Conservation (phyloP, 1,139 yeast genomes). For the Magnusiomyces ingens region DNA sequence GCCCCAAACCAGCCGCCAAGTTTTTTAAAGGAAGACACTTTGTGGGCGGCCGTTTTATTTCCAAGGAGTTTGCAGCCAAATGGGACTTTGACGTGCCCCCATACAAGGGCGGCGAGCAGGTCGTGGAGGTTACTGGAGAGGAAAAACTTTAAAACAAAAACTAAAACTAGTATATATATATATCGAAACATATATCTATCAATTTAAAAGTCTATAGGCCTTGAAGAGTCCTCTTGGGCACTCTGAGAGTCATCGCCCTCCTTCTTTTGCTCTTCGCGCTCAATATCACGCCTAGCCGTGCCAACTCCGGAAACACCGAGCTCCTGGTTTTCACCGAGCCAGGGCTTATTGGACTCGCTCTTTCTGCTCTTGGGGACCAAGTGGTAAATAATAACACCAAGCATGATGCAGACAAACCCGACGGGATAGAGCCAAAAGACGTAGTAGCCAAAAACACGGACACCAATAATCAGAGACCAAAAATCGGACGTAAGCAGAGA, state of each 20-base stretch:
- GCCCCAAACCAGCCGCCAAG: conserved; percentile 82
- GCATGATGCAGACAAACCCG: conserved; percentile 38
- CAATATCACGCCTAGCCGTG: conserved; percentile 28
- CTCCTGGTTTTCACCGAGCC: conserved; percentile 39
- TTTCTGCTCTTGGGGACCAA: conserved; percentile 31
- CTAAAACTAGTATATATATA: conserved; percentile 1
- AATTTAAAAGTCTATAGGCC: background rate
- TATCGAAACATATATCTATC: too few species aligned
- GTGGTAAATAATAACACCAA: conserved; percentile 38
- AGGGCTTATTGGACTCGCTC: conserved; percentile 40
- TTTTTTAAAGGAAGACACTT: conserved; percentile 53
- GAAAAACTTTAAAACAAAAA: background rate
- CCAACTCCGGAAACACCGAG: conserved; percentile 38
- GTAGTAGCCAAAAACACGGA: conserved; percentile 38
- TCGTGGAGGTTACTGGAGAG: conserved; percentile 25
- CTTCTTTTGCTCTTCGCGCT: too few species aligned
- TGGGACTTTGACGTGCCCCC: conserved; percentile 60
- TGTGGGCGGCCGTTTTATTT: conserved; percentile 85
- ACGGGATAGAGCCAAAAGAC: conserved; percentile 43
- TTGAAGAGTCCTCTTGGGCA: too few species aligned
- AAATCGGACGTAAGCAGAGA: conserved; percentile 40
- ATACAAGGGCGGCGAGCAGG: conserved; percentile 49
- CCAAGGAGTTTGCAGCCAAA: conserved; percentile 55
- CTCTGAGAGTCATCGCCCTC: too few species aligned
- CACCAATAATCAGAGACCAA: conserved; percentile 40